Evolutionary conservation across 805 yeast genomes (phyloP).

Genomic region (Lipomyces oligophaga): DNA sequence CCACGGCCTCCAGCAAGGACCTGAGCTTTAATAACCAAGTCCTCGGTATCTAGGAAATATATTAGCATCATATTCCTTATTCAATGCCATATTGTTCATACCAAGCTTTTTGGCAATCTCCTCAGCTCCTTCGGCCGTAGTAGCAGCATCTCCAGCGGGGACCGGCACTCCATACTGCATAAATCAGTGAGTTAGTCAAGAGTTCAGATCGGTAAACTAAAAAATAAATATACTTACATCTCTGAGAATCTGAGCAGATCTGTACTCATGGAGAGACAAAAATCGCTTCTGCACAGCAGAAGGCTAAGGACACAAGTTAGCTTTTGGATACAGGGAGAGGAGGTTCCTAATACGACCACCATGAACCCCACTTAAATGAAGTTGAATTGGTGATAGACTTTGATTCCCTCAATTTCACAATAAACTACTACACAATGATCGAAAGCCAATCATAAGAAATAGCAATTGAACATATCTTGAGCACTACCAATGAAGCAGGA

Average conservation of each 20-base stretch:
- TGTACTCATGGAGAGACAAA: constrained; percentile 91
- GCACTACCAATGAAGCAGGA: not conserved
- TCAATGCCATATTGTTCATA: not conserved
- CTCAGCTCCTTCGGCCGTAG: constrained; percentile 83
- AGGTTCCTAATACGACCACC: not conserved
- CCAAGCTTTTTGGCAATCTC: constrained; percentile 69
- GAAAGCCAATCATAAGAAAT: not conserved
- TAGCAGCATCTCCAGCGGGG: constrained; percentile 88
- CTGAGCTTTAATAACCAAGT: constrained; percentile 95
- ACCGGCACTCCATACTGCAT: constrained; percentile 75
- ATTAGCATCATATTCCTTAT: not conserved
- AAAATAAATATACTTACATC: constrained; percentile 23
- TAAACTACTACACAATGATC: not conserved
- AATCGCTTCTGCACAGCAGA: constrained; percentile 48
- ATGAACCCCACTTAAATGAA: not conserved
- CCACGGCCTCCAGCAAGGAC: constrained; percentile 99
- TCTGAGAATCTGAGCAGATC: constrained; percentile 84
- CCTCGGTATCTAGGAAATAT: constrained; percentile 47
- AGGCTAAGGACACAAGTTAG: not conserved
- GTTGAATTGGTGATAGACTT: not conserved
- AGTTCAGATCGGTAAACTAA: not conserved
- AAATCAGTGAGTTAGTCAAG: not conserved
- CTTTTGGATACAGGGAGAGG: not conserved
- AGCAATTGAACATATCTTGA: not conserved
- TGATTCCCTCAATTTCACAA: not conserved